Evolutionary conservation across 768 basidiomycete species (phyloP).

Genomic region (Collybiopsis confluens): DNA sequence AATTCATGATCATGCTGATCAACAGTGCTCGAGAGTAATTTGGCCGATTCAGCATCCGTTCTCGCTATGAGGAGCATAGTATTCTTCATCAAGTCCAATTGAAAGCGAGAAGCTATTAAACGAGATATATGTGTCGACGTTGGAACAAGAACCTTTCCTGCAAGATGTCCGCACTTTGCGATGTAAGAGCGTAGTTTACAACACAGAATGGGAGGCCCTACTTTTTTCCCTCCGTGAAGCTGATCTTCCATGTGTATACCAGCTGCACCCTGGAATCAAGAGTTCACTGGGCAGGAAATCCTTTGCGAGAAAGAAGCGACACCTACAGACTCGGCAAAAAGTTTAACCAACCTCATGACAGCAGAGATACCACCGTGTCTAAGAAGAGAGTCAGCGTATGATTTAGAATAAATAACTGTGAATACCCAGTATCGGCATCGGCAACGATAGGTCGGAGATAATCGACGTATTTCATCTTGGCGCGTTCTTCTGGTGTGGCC

Average conservation of each 20-base stretch:
- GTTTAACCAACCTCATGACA: conserved; percentile 91
- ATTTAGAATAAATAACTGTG: too few relatives aligned
- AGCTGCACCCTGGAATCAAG: conserved; percentile 64
- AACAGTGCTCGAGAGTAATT: conserved; percentile 78
- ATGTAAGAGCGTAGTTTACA: neutral
- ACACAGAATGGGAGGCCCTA: conserved; percentile 16
- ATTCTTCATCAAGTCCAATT: conserved; percentile 84
- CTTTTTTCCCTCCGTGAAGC: conserved; percentile 91
- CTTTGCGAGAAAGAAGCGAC: neutral
- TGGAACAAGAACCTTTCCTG: conserved; percentile 91
- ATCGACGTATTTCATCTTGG: conserved; percentile 75
- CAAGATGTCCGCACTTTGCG: conserved; percentile 75
- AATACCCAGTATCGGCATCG: conserved; percentile 91
- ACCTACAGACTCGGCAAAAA: conserved; percentile 87
- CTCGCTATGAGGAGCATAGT: conserved; percentile 89
- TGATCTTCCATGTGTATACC: conserved; percentile 94
- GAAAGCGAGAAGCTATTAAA: conserved; percentile 81
- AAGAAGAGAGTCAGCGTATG: conserved; percentile 11
- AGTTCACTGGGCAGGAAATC: neutral
- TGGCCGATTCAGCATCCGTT: conserved; percentile 86
- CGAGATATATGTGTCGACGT: conserved; percentile 83
- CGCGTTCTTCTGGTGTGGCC: conserved; percentile 56
- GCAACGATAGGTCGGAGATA: conserved; percentile 92
- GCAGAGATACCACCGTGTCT: conserved; percentile 92
- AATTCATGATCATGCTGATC: conserved; percentile 81